These are phyloP conservation scores for Parmelia sp. DNA, from an alignment of 495 filamentous ascomycete genomes.

Conservation along the genomic window DNA sequence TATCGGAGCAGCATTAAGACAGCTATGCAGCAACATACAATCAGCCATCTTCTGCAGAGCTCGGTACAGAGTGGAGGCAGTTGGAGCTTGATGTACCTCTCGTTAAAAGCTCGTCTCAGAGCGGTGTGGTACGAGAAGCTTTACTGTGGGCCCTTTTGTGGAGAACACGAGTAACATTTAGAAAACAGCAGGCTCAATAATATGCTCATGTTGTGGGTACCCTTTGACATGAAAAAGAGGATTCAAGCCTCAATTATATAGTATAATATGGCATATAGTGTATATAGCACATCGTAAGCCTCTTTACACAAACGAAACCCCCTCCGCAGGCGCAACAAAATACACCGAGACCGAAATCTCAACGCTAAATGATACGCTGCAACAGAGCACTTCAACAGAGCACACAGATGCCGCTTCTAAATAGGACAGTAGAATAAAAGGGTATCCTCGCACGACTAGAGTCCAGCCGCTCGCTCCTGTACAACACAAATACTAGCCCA, in stretches of 20 bases:
- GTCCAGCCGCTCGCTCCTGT: background rate
- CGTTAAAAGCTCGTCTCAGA: too few relatives aligned
- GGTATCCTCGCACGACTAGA: conserved; percentile 14
- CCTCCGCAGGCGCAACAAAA: background rate
- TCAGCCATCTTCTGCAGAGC: too few relatives aligned
- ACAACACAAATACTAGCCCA: background rate
- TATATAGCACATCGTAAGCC: background rate
- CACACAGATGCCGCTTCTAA: background rate
- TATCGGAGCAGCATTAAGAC: too few relatives aligned
- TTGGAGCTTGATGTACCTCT: too few relatives aligned
- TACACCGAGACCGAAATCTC: background rate
- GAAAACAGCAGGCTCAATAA: too few relatives aligned
- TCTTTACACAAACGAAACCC: background rate
- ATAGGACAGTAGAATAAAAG: background rate
- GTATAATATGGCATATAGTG: background rate
- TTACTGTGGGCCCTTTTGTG: background rate
- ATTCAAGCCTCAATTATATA: background rate
- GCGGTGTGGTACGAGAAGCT: background rate
- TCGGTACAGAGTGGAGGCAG: too few relatives aligned
- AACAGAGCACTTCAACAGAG: too few relatives aligned
- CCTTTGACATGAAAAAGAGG: background rate
- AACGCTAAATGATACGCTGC: background rate
- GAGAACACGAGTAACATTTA: background rate
- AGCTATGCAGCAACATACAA: too few relatives aligned
- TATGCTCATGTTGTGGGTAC: background rate